Evolutionary conservation across 106 monocot species (phyloP), one percentile per base, ranked within the genome.

Genomic region (Vanilla planifolia): DNA sequence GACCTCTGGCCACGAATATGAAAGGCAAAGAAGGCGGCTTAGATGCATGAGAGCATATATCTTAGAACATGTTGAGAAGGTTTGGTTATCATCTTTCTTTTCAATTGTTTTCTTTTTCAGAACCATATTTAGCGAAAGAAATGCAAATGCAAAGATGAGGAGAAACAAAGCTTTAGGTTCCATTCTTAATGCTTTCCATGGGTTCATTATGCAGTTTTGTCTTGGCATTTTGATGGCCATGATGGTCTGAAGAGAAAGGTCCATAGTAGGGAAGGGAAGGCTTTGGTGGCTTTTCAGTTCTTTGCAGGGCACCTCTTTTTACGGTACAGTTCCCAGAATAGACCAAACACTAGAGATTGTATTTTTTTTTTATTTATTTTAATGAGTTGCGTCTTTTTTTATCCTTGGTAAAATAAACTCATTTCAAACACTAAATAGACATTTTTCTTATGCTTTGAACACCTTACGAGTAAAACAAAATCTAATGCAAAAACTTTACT

Each of bases 1-100:
- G 63, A 73, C 63, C 88, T 17, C 73, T 88, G 42, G 47, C 60
- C 41, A 59, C 59, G 66, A 8, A 73, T 51, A 73, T 79, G 32
- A 43, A 35, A 10, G 48, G 56, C 13, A 78, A 61, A 80, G 22
- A 26, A 66, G 27, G 51, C 29, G 26, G 37, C 9, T 37, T 37
- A 37, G 37, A 37, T 37, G n/a, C n/a, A n/a, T n/a, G n/a, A n/a
- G n/a, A n/a, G n/a, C n/a, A n/a, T n/a, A n/a, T n/a, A n/a, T n/a
- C n/a, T n/a, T n/a, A n/a, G 11, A 53, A 29, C 29, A 53, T 16
- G 32, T 30, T 8, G 7, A 53, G 22, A 53, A 15, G 4, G 53
- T 53, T 25, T 23, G 23, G 25, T 48, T n/a, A 25, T 48, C 48
- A 25, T 25, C 25, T 45, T 17, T 10, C 19, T 14, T 45, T 10